Evolutionary conservation across 1,284 basidiomycete genomes (phyloP).

Genomic region (Xerocomus nothofagi): DNA sequence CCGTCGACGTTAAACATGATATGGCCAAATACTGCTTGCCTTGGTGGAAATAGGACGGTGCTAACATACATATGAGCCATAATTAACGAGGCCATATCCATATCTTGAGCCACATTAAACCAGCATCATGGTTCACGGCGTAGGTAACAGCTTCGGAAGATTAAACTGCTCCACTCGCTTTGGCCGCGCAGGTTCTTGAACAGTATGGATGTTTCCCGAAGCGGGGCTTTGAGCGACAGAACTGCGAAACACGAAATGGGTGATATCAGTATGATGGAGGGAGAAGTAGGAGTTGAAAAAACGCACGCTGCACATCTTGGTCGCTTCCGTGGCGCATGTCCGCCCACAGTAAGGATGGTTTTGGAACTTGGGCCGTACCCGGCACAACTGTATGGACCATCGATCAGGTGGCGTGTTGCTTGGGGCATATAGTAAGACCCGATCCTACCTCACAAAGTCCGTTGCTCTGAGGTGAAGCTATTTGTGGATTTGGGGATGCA

Average conservation of each 20-base stretch:
- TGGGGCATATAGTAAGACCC: not conserved
- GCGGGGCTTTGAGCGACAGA: constrained; percentile 34
- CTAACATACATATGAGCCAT: constrained; percentile 29
- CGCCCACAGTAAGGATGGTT: constrained; percentile 58
- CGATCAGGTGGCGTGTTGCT: constrained; percentile 2
- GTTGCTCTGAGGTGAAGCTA: constrained; percentile 11
- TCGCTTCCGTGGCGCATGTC: constrained; percentile 54
- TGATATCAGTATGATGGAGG: constrained; percentile 2
- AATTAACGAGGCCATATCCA: constrained; percentile 17
- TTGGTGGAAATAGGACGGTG: constrained; percentile 7
- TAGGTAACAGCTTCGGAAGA: not conserved
- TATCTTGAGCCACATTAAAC: not conserved
- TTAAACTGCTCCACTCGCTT: constrained; percentile 24
- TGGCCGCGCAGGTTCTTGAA: constrained; percentile 34
- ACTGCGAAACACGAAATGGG: constrained; percentile 11
- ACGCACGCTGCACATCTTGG: constrained; percentile 33
- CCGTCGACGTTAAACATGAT: not conserved
- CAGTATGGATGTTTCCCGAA: constrained; percentile 38
- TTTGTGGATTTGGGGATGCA: constrained; percentile 1
- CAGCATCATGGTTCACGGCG: not conserved
- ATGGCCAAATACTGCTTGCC: not conserved
- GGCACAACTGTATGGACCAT: constrained; percentile 46
- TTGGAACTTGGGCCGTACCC: constrained; percentile 53
- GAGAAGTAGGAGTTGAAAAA: not conserved
- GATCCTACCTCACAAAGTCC: constrained; percentile 36